Evolutionary conservation across 441 rosid genomes (phyloP), one percentile per base, ranked within the genome.

Genomic region (Croton setiger): DNA sequence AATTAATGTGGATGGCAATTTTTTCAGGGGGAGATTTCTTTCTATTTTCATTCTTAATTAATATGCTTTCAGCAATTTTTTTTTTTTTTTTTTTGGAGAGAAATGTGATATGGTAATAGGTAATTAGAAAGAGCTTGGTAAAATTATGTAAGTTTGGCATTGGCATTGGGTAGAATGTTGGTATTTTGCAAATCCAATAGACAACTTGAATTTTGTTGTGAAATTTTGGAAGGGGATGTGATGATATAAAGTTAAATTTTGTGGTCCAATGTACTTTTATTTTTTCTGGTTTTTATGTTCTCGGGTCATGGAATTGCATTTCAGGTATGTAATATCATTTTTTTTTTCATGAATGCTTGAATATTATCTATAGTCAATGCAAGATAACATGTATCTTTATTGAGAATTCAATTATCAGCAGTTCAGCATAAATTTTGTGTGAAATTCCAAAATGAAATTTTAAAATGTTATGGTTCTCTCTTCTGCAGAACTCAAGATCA

Each of bases 401-500:
- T 41, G 67, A 5, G 27, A 57, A 56, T 66, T 49, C 14, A 52
- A 5, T 56, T 7, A 17, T 43, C 12, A 31, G 47, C 36, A 6
- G 11, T 36, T 18, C 18, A 31, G 14, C 60, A 23, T 33, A 57
- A 27, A 14, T 31, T 57, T 13, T 39, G 10, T 39, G 3, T 33
- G 60, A 14, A 33, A 4, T 33, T 2, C 39, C 33, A 23, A 23
- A 55, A 27, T 55, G 7, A 27, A 27, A 31, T 23, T 27, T 35
- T 18, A 23, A 52, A 20, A 45, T 0, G 3, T 39, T 21, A 18
- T 69, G 66, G 10, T 17, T 54, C 0, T n/a, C 44, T 59, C 37
- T 65, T 27, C 37, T 76, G 72, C 81, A 89, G 97, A 86, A 74
- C 75, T 93, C 54, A 84, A 78, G 72, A 64, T 77, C 67, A 71